These are phyloP conservation scores for Conticribra guillardii DNA, from an alignment of 108 stramenopile species.

Conservation along the genomic window DNA sequence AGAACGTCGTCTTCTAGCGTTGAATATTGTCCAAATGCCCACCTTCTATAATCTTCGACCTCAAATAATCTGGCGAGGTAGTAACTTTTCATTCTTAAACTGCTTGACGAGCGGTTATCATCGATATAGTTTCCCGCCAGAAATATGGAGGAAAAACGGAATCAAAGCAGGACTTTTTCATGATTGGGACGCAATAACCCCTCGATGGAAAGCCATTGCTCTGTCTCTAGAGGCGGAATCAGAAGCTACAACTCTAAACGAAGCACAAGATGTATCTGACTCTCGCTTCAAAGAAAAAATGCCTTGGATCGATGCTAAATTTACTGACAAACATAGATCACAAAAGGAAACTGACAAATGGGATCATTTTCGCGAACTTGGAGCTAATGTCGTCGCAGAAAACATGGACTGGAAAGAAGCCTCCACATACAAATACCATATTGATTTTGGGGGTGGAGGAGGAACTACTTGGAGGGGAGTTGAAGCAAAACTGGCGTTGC, in stretches of 20 bases:
- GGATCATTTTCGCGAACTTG: neutral
- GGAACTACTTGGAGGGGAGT: constrained; percentile 20
- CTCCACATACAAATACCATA: constrained; percentile 23
- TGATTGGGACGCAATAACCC: neutral
- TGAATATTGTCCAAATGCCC: neutral
- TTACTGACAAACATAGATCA: neutral
- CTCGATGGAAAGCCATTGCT: neutral
- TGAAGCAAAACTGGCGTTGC: constrained; percentile 13
- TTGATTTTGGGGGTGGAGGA: constrained; percentile 23
- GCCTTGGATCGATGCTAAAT: neutral
- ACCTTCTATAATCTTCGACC: constrained; percentile 7
- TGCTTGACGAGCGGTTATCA: neutral
- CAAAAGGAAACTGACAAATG: neutral
- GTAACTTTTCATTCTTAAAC: constrained; percentile 10
- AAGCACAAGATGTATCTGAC: neutral
- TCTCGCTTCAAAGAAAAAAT: neutral
- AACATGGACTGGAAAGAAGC: constrained; percentile 6
- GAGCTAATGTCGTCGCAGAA: neutral
- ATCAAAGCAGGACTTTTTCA: neutral
- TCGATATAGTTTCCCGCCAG: neutral
- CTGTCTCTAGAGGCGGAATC: neutral
- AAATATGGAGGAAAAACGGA: neutral
- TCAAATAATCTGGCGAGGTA: constrained; percentile 28
- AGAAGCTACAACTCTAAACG: neutral
- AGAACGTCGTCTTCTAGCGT: neutral